phyloP scores from a whole-genome alignment of 768 basidiomycete species.

The Xanthoconium stramineum region DNA sequence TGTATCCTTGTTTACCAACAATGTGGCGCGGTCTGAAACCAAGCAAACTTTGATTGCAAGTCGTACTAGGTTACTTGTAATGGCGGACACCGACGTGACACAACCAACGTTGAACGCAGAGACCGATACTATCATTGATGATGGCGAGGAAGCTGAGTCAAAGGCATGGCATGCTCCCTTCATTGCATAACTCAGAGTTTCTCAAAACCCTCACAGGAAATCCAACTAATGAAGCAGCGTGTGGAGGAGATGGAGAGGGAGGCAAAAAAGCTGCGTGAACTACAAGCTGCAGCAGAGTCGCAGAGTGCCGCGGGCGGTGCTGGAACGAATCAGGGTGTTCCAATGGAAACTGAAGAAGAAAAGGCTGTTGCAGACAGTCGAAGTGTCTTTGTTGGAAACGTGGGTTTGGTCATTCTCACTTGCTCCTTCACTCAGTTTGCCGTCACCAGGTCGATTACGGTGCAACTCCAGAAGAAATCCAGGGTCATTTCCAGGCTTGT shows the following conservation, averaged over 20 bases:
- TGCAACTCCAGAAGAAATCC: conserved; percentile 97
- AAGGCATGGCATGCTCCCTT: conserved; percentile 39
- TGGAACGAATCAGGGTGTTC: conserved; percentile 43
- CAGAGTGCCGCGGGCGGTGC: conserved; percentile 45
- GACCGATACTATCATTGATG: conserved; percentile 40
- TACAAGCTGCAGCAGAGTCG: conserved; percentile 75
- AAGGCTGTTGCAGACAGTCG: conserved; percentile 74
- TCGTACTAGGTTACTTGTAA: conserved; percentile 28
- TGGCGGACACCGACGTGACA: conserved; percentile 53
- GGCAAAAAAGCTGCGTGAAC: conserved; percentile 81
- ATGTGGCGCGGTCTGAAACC: conserved; percentile 18
- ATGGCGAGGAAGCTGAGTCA: conserved; percentile 62
- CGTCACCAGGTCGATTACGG: conserved; percentile 88
- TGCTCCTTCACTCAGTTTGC: conserved; percentile 9
- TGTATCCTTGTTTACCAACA: conserved; percentile 28
- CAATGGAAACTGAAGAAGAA: conserved; percentile 84
- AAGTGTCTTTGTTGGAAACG: conserved; percentile 96
- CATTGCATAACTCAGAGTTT: conserved; percentile 6
- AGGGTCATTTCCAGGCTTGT: conserved; percentile 94
- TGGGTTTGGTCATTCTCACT: conserved; percentile 40
- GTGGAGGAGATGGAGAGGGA: conserved; percentile 94
- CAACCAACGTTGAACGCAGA: conserved; percentile 36
- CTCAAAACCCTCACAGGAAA: conserved; percentile 55
- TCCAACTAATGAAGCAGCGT: conserved; percentile 85
- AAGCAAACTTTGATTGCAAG: conserved; percentile 24